Evolutionary conservation across 495 filamentous ascomycete species (phyloP).

Genomic region (Opeltia flavorubescens): DNA sequence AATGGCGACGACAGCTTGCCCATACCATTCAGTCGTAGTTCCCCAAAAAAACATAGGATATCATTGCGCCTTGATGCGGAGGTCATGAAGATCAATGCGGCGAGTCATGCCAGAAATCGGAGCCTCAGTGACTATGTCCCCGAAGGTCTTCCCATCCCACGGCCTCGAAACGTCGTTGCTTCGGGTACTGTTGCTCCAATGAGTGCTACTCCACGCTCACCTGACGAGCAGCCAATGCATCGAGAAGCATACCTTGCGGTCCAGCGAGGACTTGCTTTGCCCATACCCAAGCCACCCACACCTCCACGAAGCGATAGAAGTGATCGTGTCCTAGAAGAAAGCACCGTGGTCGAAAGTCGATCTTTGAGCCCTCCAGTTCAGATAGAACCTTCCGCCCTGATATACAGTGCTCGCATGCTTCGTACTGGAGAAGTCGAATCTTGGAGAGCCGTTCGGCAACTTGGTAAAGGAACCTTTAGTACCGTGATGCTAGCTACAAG

Average conservation of each 20-base stretch:
- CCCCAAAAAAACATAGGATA: slow-evolving; percentile 35
- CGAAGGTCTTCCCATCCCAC: slow-evolving; percentile 48
- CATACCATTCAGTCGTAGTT: slow-evolving; percentile 21
- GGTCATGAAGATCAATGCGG: slow-evolving; percentile 19
- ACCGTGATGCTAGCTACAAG: slow-evolving; percentile 77
- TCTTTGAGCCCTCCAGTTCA: slow-evolving; percentile 1
- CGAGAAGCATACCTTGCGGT: slow-evolving; percentile 70
- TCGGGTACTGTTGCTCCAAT: slow-evolving; percentile 35
- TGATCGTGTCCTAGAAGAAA: slow-evolving; percentile 16
- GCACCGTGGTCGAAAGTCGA: slow-evolving; percentile 28
- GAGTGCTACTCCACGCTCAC: slow-evolving; percentile 27
- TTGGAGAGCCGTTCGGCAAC: slow-evolving; percentile 62
- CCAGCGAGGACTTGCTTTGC: slow-evolving; percentile 51
- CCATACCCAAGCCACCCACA: slow-evolving; percentile 51
- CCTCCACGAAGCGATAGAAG: slow-evolving; percentile 49
- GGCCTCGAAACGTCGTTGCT: slow-evolving; percentile 56
- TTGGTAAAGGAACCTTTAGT: slow-evolving; percentile 93
- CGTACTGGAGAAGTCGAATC: slow-evolving; percentile 40
- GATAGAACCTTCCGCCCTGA: slow-evolving; percentile 17
- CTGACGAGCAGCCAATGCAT: slow-evolving; percentile 40
- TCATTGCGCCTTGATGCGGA: slow-evolving; percentile 28
- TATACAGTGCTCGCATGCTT: slow-evolving; percentile 39
- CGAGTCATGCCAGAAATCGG: slow-evolving; percentile 47
- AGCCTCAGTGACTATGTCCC: slow-evolving; percentile 83
- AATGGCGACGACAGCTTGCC: background rate